Conservation (phyloP, 257 asterid species). For the Sherardia arvensis region DNA sequence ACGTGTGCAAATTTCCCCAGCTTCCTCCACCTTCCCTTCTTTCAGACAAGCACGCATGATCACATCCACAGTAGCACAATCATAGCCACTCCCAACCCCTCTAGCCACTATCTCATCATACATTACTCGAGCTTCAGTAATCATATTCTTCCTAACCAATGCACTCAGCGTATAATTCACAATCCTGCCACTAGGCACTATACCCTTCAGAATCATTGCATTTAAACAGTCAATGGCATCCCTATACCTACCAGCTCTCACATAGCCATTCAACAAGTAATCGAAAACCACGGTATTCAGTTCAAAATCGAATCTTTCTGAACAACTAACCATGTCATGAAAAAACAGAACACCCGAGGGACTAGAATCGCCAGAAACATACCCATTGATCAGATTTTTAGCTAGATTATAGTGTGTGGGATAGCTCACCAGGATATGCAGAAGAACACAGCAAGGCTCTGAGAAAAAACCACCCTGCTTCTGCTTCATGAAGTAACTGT, state of each 20-base stretch:
- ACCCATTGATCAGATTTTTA: slow-evolving; percentile 29
- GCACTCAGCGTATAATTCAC: slow-evolving; percentile 38
- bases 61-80: slow-evolving; percentile 42
- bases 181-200: slow-evolving; percentile 22
- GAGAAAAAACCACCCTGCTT: slow-evolving; percentile 33
- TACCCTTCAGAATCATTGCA: slow-evolving; percentile 32
- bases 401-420: slow-evolving; percentile 25
- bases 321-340: slow-evolving; percentile 33
- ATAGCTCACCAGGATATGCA: slow-evolving; percentile 60
- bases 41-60: slow-evolving; percentile 56
- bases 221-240: slow-evolving; percentile 58
- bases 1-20: slow-evolving; percentile 37
- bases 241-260: slow-evolving; percentile 32
- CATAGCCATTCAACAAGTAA: slow-evolving; percentile 46
- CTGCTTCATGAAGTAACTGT: slow-evolving; percentile 36
- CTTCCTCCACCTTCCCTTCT: slow-evolving; percentile 50
- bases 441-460: slow-evolving; percentile 53
- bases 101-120: slow-evolving; percentile 30
- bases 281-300: slow-evolving; percentile 33
- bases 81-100: slow-evolving; percentile 35
- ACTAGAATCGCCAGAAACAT: slow-evolving; percentile 33
- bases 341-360: slow-evolving; percentile 32
- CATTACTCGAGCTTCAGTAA: slow-evolving; percentile 32
- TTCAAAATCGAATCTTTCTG: slow-evolving; percentile 39
- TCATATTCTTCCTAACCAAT: slow-evolving; percentile 39